These are phyloP conservation scores for Gnomoniopsis sp. DNA, from an alignment of 2,329 filamentous ascomycete genomes.

Conservation along the genomic window DNA sequence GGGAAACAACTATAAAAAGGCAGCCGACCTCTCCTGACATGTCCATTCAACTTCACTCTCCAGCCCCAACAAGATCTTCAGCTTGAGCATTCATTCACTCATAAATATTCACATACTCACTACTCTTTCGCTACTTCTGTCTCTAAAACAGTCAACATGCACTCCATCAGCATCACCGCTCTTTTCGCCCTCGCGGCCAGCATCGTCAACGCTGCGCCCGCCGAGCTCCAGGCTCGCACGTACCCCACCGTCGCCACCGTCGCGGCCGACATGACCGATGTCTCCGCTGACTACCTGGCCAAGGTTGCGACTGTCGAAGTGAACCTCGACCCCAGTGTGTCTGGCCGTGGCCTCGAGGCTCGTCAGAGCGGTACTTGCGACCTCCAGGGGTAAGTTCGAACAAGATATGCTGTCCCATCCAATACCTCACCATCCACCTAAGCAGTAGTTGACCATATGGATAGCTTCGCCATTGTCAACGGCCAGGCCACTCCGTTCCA, in stretches of 20 bases:
- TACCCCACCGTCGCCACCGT: conserved; percentile 9
- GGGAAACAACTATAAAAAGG: neutral
- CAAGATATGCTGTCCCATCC: neutral
- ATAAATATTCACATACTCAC: neutral
- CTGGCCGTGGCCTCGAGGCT: neutral
- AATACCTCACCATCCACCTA: too few relatives aligned
- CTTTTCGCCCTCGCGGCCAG: neutral
- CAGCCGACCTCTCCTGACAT: neutral
- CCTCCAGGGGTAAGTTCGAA: conserved; percentile 1
- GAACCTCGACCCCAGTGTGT: neutral
- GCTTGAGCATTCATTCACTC: neutral
- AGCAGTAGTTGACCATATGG: neutral
- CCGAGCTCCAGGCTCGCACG: neutral
- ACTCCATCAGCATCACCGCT: neutral
- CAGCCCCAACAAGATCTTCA: neutral
- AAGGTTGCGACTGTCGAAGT: neutral
- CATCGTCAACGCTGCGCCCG: neutral
- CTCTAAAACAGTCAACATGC: neutral
- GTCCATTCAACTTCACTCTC: neutral
- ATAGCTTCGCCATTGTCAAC: conserved; percentile 6
- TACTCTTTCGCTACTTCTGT: neutral
- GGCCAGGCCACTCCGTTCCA: conserved; percentile 1
- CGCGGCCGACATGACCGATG: neutral
- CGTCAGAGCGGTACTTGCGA: conserved; percentile 4
- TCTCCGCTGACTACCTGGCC: neutral